Evolutionary conservation across 139 green algal species (phyloP), one percentile per base, ranked within the genome.

Genomic region (Coelastrella sp.): DNA sequence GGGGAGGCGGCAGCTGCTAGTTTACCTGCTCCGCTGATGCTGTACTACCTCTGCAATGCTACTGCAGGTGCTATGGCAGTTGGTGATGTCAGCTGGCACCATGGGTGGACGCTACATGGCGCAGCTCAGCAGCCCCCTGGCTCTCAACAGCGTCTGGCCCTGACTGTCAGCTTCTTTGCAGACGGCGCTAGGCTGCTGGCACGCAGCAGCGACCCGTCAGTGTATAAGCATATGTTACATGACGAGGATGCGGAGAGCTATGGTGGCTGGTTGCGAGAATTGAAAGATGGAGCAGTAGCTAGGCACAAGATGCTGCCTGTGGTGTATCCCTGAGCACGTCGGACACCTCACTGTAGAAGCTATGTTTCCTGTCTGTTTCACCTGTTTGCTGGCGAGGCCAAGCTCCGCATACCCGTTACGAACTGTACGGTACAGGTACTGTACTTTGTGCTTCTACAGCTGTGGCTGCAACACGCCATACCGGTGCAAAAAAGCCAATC

Each of bases 91-190:
- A 93, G 85, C 47, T 95, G 86, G 85, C 95, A 97, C 84, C 89
- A 95, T 60, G 95, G 95, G 59, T 97, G 94, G 94, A 92, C 84
- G 8, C 91, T 97, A 80, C 95, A 96, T 91, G 92, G 75, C 56
- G 94, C 94, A 14, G 88, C 90, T 7, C 88, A 88, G 32, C 94
- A 96, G 93, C 93, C 93, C 2, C 71, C 59, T 3, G 86, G 88
- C 85, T 92, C 83, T 16, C 85, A 85, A 68, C 88, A 88, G 7
- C 93, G 95, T 8, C 47, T 92, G 68, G 92, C 92, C 6, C 79
- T 96, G 5, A 80, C 90, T 3, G 89, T 95, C 5, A 92, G 89
- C 58, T 96, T 94, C 90, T 95, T 96, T 84, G 89, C 80, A 5
- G 95, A 97, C 61, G 95, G 95, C 10, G 92, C 95, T 0, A 88